A percentile compares a stretch with the other conserved stretches of the same genome.
Evolutionary conservation across 2,329 filamentous ascomycete species (phyloP).

Genomic region (Aspergillus neoniger): DNA sequence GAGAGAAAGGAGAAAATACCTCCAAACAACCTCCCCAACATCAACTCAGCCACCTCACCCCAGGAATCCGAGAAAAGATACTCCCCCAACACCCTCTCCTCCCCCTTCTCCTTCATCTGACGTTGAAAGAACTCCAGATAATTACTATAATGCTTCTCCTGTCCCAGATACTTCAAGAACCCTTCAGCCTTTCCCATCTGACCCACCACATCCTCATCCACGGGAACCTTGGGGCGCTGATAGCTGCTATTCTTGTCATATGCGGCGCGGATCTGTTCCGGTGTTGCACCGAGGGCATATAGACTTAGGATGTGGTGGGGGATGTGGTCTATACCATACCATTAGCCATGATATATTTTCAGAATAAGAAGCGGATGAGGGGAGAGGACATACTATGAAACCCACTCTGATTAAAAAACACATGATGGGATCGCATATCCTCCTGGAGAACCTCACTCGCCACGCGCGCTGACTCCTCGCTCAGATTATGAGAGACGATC

Average conservation of each 20-base stretch:
- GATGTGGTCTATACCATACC: conserved; percentile 64
- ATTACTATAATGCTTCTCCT: conserved; percentile 67
- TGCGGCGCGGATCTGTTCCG: conserved; percentile 60
- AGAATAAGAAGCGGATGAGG: neutral
- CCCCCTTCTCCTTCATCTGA: conserved; percentile 68
- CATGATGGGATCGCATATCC: conserved; percentile 72
- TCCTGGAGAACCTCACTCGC: conserved; percentile 71
- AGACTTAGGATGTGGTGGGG: conserved; percentile 74
- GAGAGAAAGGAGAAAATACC: conserved; percentile 44
- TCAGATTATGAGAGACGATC: conserved; percentile 50
- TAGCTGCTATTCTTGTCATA: conserved; percentile 68
- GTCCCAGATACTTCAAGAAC: conserved; percentile 64
- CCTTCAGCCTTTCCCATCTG: conserved; percentile 59
- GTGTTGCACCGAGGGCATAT: conserved; percentile 70
- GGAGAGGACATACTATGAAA: conserved; percentile 62
- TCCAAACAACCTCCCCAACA: conserved; percentile 69
- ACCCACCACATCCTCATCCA: conserved; percentile 54
- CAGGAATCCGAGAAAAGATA: conserved; percentile 64
- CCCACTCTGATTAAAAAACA: conserved; percentile 73
- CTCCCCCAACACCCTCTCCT: conserved; percentile 62
- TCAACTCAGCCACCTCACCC: conserved; percentile 64
- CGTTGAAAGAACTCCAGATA: conserved; percentile 75
- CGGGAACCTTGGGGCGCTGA: conserved; percentile 58
- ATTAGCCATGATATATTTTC: neutral
- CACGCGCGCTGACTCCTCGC: conserved; percentile 61